Evolutionary conservation across 192 early-diverging fungal species (phyloP), one percentile per base, ranked within the genome.

Genomic region (Coemansia sp.): DNA sequence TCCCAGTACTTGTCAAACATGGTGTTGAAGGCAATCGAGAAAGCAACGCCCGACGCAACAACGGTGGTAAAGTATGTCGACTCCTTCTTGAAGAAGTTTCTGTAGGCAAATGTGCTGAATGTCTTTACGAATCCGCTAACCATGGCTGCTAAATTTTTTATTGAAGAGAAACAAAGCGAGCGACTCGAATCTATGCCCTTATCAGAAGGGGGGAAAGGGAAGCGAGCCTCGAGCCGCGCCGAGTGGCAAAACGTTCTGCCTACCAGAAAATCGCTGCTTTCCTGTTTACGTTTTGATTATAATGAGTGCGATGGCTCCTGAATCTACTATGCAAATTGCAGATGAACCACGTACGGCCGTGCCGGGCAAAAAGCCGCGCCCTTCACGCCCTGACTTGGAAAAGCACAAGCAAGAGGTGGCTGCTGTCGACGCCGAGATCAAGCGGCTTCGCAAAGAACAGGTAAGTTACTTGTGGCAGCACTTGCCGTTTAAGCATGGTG

Each of bases 361-460:
- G 11, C 6, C 57, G 9, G 49, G 39, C 39, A 62, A 55, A 38
- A 66, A 54, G 36, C 28, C 59, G 20, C 73, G 64, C 17, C 81
- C 79, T 16, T 14, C 56, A 8, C 77, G 69, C 48, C 83, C 84
- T 11, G 80, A 84, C 38, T 65, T 61, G 21, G 83, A 82, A 15
- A 56, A 69, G 37, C 64, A 76, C 72, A 69, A 75, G 47, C 62
- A 69, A 54, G 64, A 71, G 48, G 53, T 87, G 26, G 72, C 67
- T 2, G 81, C 60, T 17, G 65, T 85, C 42, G 80, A 86, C 32
- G 76, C 52, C 17, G 71, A 77, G 38, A 85, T 87, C 71, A 76
- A 81, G 18, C 61, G 40, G 41, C 75, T 84, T 14, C 71, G 82
- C 53, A 73, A 81, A 56, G 62, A 81, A 36, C 69, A 82, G 72